Base-by-base conservation (phyloP, 768 basidiomycete species). In the Russula ochroleuca region DNA sequence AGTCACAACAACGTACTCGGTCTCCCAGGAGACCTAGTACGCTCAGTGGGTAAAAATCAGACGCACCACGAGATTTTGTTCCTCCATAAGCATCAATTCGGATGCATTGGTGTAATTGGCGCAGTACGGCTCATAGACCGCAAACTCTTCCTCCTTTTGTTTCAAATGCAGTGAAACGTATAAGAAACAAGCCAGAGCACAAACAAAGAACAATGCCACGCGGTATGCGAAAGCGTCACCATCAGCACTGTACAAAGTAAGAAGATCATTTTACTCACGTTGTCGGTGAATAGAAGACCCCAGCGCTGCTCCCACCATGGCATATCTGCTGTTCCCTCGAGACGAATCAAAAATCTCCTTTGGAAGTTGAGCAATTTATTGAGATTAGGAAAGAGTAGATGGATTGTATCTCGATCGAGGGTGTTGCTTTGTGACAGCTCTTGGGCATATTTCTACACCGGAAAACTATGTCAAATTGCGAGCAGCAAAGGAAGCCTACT, bases 281-380 rank as follows among this genome's bases (percentile, higher is more conserved):
- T 87, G 71, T 92, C 87, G 28, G 89, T 75, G 78, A 96, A 97
- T 65, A 85, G 83, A 65, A 84, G 78, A 21, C 94, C 94, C 90
- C 94, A 97, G 43, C 86, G 84, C 73, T 95, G 92, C 62, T 90
- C 87, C 69, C 81, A 84, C 85, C 90, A 92, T 47, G 88, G 80
- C 65, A 85, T 75, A 74, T 93, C 92, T 43, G 89, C 89, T 10
- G 86, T 93, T 69, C 86, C 85, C 74, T 97, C 94, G 41, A 96
- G 79, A 41, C 86, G 87, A 74, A 95, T 94, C 58, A 95, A 85
- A 76, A 96, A 95, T 73, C 88, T 87, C 68, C 94, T 85, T 74
- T 98, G 97, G 71, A 98, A 97, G 74, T 99, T 98, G 69, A 98
- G 82, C 35, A 99, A 83, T 73, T 93, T 90, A 80, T 93, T 91